Conservation (phyloP, 352 stramenopile genomes). For the Phytophthora pinifolia region DNA sequence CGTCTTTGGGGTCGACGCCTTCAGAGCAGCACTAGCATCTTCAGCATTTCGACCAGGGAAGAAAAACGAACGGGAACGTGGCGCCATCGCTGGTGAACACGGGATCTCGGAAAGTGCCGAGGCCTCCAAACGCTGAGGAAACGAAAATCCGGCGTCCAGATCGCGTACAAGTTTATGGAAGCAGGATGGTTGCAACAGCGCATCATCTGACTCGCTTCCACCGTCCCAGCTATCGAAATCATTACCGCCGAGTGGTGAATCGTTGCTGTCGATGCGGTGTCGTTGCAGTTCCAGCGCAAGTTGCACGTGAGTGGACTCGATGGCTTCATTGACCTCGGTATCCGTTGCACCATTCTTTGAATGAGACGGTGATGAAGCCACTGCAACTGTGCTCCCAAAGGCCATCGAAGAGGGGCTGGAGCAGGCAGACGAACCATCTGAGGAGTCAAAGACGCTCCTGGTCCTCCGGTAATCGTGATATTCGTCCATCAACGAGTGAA, state of each 20-base stretch:
- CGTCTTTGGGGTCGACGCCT: slow-evolving; percentile 18
- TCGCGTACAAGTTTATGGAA: slow-evolving; percentile 59
- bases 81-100: slow-evolving; percentile 18
- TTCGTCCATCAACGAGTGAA: slow-evolving; percentile 28
- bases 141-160: slow-evolving; percentile 56
- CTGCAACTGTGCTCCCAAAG: slow-evolving; percentile 35
- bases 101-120: slow-evolving; percentile 31
- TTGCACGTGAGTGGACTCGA: slow-evolving; percentile 24
- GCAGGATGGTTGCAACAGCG: slow-evolving; percentile 24
- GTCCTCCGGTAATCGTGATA: slow-evolving; percentile 15
- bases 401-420: slow-evolving; percentile 26
- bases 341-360: slow-evolving; percentile 23
- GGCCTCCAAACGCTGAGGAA: slow-evolving; percentile 40
- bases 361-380: slow-evolving; percentile 29
- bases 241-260: slow-evolving; percentile 8
- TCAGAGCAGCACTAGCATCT: slow-evolving; percentile 10
- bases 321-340: slow-evolving; percentile 29
- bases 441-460: slow-evolving; percentile 19
- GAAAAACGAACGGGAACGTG: slow-evolving; percentile 22
- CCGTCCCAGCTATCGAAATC: slow-evolving; percentile 28
- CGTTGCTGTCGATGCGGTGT: slow-evolving; percentile 7
- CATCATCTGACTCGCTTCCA: slow-evolving; percentile 21
- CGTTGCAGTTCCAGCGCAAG: slow-evolving; percentile 17
- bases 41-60: slow-evolving; percentile 13
- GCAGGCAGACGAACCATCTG: slow-evolving; percentile 31